Evolutionary conservation across 345 rosid genomes (phyloP).

Genomic region (Rubroshorea leprosula): DNA sequence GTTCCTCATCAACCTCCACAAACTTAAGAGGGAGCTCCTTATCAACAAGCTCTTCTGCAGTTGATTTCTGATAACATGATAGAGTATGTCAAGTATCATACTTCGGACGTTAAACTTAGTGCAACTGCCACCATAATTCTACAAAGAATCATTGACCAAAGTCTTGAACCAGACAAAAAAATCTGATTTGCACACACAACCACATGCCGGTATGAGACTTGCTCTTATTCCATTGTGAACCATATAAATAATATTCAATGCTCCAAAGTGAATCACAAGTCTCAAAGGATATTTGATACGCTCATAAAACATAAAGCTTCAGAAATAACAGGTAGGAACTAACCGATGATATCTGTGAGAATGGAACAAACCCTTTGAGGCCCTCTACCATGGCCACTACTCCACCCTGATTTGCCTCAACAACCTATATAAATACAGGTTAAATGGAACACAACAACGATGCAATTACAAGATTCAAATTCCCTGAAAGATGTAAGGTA

Average conservation of each 20-base stretch:
- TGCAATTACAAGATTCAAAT: background rate
- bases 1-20: slow-evolving; percentile 96
- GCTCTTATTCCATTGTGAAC: background rate
- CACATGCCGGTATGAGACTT: background rate
- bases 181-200: background rate
- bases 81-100: slow-evolving; percentile 10
- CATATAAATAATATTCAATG: background rate
- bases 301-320: background rate
- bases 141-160: too few species aligned
- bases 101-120: background rate
- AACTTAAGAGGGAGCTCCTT: slow-evolving; percentile 84
- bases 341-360: slow-evolving; percentile 87
- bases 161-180: background rate
- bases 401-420: slow-evolving; percentile 91
- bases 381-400: slow-evolving; percentile 81
- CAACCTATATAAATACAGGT: slow-evolving; percentile 43
- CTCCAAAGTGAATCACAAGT: background rate
- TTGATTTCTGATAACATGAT: slow-evolving; percentile 48
- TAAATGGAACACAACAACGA: too few species aligned
- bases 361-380: slow-evolving; percentile 88
- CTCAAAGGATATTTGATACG: background rate
- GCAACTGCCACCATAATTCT: background rate
- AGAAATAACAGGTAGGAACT: slow-evolving; percentile 19
- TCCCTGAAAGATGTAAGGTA: background rate
- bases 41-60: slow-evolving; percentile 81